A percentile compares a stretch with the other conserved stretches of the same genome.
phyloP scores from a whole-genome alignment of 208 protist genomes.

The Leishmania tropica region DNA sequence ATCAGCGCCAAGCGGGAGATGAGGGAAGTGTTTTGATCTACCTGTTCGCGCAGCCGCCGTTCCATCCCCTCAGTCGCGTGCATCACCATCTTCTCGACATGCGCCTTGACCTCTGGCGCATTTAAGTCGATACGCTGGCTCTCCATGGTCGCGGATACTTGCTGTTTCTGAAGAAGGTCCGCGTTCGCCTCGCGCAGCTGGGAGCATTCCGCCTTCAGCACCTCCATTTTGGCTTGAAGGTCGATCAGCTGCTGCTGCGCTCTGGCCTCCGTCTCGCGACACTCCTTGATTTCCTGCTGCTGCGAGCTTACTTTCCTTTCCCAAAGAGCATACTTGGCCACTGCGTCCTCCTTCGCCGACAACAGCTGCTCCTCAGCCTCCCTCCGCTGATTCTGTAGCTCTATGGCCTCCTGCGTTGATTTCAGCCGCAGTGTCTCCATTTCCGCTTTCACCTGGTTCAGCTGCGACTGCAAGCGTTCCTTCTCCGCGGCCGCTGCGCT shows the following conservation, averaged over 20 bases:
- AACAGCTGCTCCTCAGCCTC: constrained; percentile 25
- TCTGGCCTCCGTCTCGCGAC: constrained; percentile 24
- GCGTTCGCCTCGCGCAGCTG: constrained; percentile 17
- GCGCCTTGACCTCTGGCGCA: constrained; percentile 37
- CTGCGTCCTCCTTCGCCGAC: constrained; percentile 24
- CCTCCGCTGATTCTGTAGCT: constrained; percentile 10
- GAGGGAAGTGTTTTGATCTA: constrained; percentile 45
- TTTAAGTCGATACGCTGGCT: constrained; percentile 19
- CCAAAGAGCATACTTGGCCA: constrained; percentile 20
- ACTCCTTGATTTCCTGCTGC: constrained; percentile 28
- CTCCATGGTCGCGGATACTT: neutral
- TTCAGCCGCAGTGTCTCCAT: constrained; percentile 13
- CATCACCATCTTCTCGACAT: constrained; percentile 38
- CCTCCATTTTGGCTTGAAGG: constrained; percentile 17
- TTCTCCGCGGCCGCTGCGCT: constrained; percentile 1
- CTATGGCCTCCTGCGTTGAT: constrained; percentile 13
- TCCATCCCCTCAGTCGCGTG: constrained; percentile 41
- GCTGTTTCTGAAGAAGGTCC: constrained; percentile 6
- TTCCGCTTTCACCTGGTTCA: constrained; percentile 16
- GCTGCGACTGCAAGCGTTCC: constrained; percentile 5
- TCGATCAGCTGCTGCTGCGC: constrained; percentile 21
- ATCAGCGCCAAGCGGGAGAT: constrained; percentile 50
- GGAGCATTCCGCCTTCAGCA: constrained; percentile 18
- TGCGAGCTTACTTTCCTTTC: constrained; percentile 13
- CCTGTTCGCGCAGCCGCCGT: constrained; percentile 37